Evolutionary conservation across 108 stramenopile genomes (phyloP), one percentile per base, ranked within the genome.

Genomic region (Skeletonema costatum): DNA sequence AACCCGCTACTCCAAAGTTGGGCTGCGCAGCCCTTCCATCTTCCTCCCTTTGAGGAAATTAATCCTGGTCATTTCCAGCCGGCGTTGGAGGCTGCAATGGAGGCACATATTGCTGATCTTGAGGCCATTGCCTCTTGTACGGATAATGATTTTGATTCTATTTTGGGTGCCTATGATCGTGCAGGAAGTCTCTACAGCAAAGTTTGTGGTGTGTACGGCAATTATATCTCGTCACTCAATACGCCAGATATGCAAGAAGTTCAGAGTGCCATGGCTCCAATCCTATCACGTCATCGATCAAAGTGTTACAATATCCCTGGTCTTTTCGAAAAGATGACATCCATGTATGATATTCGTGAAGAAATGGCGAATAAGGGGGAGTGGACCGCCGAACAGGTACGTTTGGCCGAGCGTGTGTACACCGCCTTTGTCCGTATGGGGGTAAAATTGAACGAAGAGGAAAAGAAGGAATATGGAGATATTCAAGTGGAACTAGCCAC

Each of bases 351-450:
- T 12, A 71, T 80, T 7, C 81, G 73, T 17, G 75, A 81, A 13
- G 80, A 81, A 4, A 78, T 56, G 59, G 21, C 78, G 32, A 46
- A 65, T 6, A 77, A 42, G 16, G 78, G 78, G 9, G 80, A 77
- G 51, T 81, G 87, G 72, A 85, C 64, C 9, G 21, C 33, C 0
- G 90, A 93, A 62, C 86, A 90, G 67, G 71, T 66, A 8, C 77
- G 92, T 9, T 78, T 93, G 77, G 82, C 85, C 3, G 92, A 93
- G 84, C 78, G 92, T 33, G 79, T 93, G 19, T 85, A 93, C 66
- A 58, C 82, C 53, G 85, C 82, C 66, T 93, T 93, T 86, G 75
- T 77, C 6, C 71, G 92, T 13, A 82, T 83, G 59, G 92, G 92
- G 11, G 92, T 90, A 9, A 64, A 80, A 25, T 80, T 93, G 39